Base-by-base conservation (phyloP, 768 basidiomycete species). In the Tulasnella sp. region DNA sequence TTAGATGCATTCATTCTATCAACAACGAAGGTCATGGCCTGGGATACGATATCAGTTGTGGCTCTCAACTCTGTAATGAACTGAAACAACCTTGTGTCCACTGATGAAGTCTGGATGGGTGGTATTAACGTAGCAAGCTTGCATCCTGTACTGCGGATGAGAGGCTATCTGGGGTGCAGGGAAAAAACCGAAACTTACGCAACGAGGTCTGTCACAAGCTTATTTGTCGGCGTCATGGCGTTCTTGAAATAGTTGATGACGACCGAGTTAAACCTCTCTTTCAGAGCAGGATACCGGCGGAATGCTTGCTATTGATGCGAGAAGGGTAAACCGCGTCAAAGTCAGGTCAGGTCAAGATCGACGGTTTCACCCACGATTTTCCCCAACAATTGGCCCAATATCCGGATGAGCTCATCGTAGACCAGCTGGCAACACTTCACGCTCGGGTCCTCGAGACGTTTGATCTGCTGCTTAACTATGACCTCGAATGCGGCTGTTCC, bases 391-490 rank as follows among this genome's bases (percentile, higher is more conserved):
- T 97, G 95, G 19, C 91, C 89, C 52, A 99, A 87, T 74, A 99
- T 99, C 64, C 97, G 89, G 78, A 98, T 97, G 44, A 99, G 86
- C 78, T 98, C 97, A 77, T 98, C 97, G 75, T 98, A 98, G 3
- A 99, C 92, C 73, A 98, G 84, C 75, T 95, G 90, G 78, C 94
- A 96, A 77, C 97, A 98, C 79, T 95, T 95, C 76, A 98, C 81
- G 75, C 87, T 84, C 14, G 97, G 97, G 7, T 98, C 97, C 79
- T 98, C 97, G 69, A 99, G 82, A 47, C 97, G 87, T 81, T 95
- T 91, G 81, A 99, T 99, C 81, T 99, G 97, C 79, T 98, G 94
- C 83, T 98, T 99, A 76, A 98, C 94, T 76, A 99, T 98, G 74
- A 95, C 93, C 77, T 99, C 97, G 77, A 99, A 99, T 7, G 96